phyloP scores from a whole-genome alignment of 352 stramenopile genomes.

The Pythium dissotocum region DNA sequence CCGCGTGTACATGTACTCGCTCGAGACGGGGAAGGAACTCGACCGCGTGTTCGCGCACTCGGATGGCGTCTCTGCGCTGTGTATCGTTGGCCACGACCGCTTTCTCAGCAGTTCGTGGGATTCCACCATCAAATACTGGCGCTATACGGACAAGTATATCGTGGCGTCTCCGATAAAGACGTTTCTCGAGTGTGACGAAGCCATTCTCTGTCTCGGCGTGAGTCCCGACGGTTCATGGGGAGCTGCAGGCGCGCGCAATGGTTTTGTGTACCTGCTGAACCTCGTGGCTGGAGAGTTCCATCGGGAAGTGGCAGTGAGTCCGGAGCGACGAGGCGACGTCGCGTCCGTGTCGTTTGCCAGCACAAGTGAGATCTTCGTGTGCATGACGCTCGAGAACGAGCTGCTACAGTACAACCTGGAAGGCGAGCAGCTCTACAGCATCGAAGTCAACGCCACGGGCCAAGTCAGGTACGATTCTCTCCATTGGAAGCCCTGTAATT shows the following conservation, averaged over 20 bases:
- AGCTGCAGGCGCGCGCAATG: slow-evolving; percentile 59
- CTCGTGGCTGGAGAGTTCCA: slow-evolving; percentile 31
- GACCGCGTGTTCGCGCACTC: slow-evolving; percentile 68
- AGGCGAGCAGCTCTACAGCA: slow-evolving; percentile 48
- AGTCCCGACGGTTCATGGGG: slow-evolving; percentile 52
- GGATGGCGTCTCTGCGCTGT: slow-evolving; percentile 72
- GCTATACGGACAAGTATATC: slow-evolving; percentile 59
- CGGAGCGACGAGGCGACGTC: slow-evolving; percentile 38
- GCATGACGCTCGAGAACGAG: slow-evolving; percentile 72
- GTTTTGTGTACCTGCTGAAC: slow-evolving; percentile 55
- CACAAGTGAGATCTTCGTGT: slow-evolving; percentile 58
- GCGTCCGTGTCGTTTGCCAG: slow-evolving; percentile 54
- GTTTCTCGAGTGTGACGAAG: slow-evolving; percentile 65
- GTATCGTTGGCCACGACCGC: slow-evolving; percentile 43
- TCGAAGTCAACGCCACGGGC: slow-evolving; percentile 50
- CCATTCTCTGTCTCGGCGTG: slow-evolving; percentile 65
- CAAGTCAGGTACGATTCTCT: slow-evolving; percentile 42
- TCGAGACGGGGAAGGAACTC: slow-evolving; percentile 48
- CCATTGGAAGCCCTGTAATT: too few relatives aligned
- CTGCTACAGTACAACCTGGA: slow-evolving; percentile 55
- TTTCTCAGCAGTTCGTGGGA: slow-evolving; percentile 82
- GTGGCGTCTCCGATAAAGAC: slow-evolving; percentile 49
- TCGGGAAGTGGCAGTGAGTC: slow-evolving; percentile 40
- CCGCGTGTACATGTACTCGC: slow-evolving; percentile 73
- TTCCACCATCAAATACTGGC: slow-evolving; percentile 75